phyloP scores from a whole-genome alignment of 768 basidiomycete species.

The Xanthoconium stramineum region DNA sequence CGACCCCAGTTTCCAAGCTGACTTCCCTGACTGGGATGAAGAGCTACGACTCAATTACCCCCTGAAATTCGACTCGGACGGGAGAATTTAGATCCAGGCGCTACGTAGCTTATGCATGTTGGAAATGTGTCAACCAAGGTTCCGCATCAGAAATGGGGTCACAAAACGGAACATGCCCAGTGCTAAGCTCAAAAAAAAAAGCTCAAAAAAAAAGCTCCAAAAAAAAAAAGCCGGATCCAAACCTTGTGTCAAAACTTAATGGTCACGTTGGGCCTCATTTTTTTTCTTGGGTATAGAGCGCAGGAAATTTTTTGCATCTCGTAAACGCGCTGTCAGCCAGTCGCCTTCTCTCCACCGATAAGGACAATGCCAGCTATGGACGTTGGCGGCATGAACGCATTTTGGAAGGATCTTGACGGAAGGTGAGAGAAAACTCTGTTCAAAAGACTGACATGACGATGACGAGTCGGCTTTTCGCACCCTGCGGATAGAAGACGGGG shows the following conservation, averaged over 20 bases:
- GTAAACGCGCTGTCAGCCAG: constrained; percentile 22
- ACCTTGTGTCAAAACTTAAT: constrained; percentile 18
- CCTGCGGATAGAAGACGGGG: background rate
- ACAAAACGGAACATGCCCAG: constrained; percentile 8
- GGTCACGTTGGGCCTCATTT: constrained; percentile 10
- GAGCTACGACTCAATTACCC: background rate
- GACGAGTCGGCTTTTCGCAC: background rate
- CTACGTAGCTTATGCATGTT: background rate
- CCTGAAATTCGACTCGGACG: background rate
- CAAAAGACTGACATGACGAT: background rate
- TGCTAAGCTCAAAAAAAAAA: constrained; percentile 1
- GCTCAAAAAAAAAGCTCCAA: no score
- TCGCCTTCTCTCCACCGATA: constrained; percentile 18
- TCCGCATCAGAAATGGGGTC: constrained; percentile 11
- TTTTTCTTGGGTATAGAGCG: constrained; percentile 25
- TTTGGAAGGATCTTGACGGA: background rate
- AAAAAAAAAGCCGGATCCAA: constrained; percentile 2
- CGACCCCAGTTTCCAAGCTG: constrained; percentile 13
- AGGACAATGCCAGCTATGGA: constrained; percentile 12
- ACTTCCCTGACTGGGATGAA: background rate
- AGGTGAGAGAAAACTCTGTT: constrained; percentile 6
- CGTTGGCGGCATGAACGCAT: constrained; percentile 13
- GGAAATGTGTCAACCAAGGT: constrained; percentile 26
- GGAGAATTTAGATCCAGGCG: background rate
- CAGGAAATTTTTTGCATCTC: constrained; percentile 20